phyloP scores from a whole-genome alignment of 1,284 basidiomycete genomes.

The Ustilago curta region DNA sequence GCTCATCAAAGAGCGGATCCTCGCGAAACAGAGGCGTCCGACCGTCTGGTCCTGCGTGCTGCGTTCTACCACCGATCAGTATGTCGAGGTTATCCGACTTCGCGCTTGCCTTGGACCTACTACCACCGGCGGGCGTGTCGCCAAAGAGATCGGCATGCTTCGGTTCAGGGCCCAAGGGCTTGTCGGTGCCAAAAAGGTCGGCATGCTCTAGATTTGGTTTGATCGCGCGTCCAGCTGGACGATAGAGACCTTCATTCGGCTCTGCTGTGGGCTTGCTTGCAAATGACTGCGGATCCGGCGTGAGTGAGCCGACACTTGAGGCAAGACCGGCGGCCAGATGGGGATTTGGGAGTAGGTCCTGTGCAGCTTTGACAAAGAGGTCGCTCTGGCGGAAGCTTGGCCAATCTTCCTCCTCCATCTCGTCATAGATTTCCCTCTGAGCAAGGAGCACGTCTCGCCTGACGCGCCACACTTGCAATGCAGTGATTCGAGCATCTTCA shows the following conservation, averaged over 20 bases:
- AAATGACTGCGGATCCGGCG: slow-evolving; percentile 20
- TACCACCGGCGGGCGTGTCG: slow-evolving; percentile 23
- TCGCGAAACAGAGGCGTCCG: slow-evolving; percentile 55
- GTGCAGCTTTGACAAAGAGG: slow-evolving; percentile 86
- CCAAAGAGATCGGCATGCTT: slow-evolving; percentile 44
- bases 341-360: slow-evolving; percentile 75
- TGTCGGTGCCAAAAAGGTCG: slow-evolving; percentile 47
- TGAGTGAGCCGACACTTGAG: slow-evolving; percentile 34
- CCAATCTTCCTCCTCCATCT: slow-evolving; percentile 89
- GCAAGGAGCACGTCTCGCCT: slow-evolving; percentile 82
- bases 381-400: slow-evolving; percentile 86
- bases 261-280: neutral
- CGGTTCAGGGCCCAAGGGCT: slow-evolving; percentile 22
- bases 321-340: slow-evolving; percentile 59
- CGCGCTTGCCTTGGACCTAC: slow-evolving; percentile 41
- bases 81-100: slow-evolving; percentile 57
- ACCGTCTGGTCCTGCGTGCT: slow-evolving; percentile 46
- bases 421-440: slow-evolving; percentile 84
- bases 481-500: slow-evolving; percentile 56
- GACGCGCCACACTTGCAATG: slow-evolving; percentile 42
- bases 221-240: slow-evolving; percentile 6
- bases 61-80: slow-evolving; percentile 56
- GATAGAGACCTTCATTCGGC: slow-evolving; percentile 18
- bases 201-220: slow-evolving; percentile 36
- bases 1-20: slow-evolving; percentile 59